Evolutionary conservation across 139 green algal genomes (phyloP).

Genomic region (Chlamydomonas urium): DNA sequence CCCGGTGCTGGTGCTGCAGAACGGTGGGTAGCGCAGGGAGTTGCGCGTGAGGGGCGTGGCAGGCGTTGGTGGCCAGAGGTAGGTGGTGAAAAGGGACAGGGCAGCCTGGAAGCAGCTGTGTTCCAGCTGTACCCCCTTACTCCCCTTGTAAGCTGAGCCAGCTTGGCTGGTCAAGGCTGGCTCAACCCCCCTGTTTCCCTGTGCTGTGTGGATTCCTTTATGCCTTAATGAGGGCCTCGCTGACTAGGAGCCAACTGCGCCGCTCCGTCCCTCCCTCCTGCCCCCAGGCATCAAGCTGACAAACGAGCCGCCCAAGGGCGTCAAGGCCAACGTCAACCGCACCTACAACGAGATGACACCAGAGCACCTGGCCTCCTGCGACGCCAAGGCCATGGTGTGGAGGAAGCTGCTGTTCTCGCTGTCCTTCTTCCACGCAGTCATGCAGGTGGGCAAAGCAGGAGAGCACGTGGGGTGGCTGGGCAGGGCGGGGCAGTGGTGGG

Average conservation of each 20-base stretch:
- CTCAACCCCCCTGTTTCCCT: too few relatives aligned
- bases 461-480: too few relatives aligned
- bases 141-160: too few relatives aligned
- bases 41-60: neutral
- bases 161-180: too few relatives aligned
- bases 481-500: too few relatives aligned
- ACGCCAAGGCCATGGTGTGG: constrained; percentile 46
- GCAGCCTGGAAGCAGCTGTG: too few relatives aligned
- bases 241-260: too few relatives aligned
- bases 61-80: too few relatives aligned
- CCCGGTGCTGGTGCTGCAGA: constrained; percentile 71
- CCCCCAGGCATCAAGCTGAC: constrained; percentile 65
- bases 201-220: too few relatives aligned
- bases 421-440: constrained; percentile 74
- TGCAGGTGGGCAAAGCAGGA: constrained; percentile 31
- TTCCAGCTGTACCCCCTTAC: too few relatives aligned
- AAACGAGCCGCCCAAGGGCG: constrained; percentile 64
- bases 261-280: neutral
- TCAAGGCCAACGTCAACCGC: constrained; percentile 73
- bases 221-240: too few relatives aligned
- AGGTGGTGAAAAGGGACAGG: too few relatives aligned
- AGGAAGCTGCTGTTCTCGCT: constrained; percentile 72
- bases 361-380: constrained; percentile 47
- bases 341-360: constrained; percentile 59
- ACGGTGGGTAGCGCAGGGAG: constrained; percentile 19